Evolutionary conservation across 352 stramenopile genomes (phyloP).

Genomic region (Pythium dissimile): DNA sequence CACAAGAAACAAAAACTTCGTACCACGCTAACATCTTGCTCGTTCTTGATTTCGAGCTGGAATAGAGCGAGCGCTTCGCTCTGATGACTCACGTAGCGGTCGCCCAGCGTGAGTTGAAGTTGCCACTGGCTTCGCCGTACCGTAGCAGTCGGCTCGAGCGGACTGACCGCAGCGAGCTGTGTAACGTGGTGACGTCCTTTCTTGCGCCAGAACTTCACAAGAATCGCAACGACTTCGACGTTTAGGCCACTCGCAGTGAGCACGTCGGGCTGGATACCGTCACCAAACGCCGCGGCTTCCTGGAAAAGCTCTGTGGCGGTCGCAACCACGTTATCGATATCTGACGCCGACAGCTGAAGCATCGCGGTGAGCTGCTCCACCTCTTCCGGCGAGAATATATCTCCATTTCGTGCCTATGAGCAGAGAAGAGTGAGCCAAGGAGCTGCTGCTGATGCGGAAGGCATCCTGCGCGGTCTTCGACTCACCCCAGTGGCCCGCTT

Average conservation of each 20-base stretch:
- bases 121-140: constrained; percentile 46
- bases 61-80: constrained; percentile 51
- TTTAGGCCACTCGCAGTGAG: constrained; percentile 26
- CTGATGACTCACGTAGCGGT: constrained; percentile 32
- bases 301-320: constrained; percentile 31
- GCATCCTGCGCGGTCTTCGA: background rate
- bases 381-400: constrained; percentile 46
- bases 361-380: constrained; percentile 43
- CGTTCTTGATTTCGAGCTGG: constrained; percentile 35
- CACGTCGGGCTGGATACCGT: constrained; percentile 26
- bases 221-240: constrained; percentile 20
- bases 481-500: constrained; percentile 40
- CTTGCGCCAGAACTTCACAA: constrained; percentile 65
- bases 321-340: constrained; percentile 40
- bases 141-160: constrained; percentile 12
- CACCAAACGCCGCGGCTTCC: constrained; percentile 41
- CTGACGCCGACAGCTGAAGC: constrained; percentile 30
- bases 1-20: too few relatives aligned
- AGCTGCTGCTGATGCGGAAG: background rate
- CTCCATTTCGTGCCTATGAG: too few relatives aligned
- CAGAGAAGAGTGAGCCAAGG: background rate
- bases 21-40: background rate
- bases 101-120: constrained; percentile 53
- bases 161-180: constrained; percentile 11
- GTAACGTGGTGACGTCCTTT: constrained; percentile 25